phyloP scores from a whole-genome alignment of 2,329 filamentous ascomycete species.

The Colletotrichum sidae region DNA sequence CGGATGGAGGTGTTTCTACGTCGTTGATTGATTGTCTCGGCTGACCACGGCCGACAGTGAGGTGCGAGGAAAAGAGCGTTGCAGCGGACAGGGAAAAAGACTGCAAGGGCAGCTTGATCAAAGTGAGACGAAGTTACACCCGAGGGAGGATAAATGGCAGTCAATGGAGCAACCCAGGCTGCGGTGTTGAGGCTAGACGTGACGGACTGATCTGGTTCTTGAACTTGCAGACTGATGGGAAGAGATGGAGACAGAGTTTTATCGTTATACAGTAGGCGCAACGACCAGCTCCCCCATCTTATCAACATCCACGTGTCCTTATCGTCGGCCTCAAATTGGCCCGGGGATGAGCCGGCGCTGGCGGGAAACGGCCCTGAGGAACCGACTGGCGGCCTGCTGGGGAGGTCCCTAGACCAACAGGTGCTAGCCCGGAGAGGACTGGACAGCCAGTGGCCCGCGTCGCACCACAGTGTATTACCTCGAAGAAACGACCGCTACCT shows the following conservation, averaged over 20 bases:
- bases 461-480: background rate
- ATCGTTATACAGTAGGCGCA: conserved; percentile 12
- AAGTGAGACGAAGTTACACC: background rate
- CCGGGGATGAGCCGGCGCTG: conserved; percentile 15
- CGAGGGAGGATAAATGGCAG: background rate
- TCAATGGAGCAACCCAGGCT: background rate
- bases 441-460: background rate
- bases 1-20: too few relatives aligned
- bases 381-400: conserved; percentile 2
- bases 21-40: background rate
- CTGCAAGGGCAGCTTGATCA: background rate
- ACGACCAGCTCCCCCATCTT: conserved; percentile 8
- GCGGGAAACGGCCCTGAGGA: conserved; percentile 29
- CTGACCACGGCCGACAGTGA: background rate
- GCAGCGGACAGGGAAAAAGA: background rate
- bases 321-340: conserved; percentile 21
- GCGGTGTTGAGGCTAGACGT: too few relatives aligned
- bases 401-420: conserved; percentile 7
- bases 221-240: background rate
- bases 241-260: conserved; percentile 1
- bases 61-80: background rate
- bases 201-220: background rate
- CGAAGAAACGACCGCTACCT: too few relatives aligned
- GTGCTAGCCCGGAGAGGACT: conserved; percentile 8
- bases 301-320: conserved; percentile 37